A percentile compares a stretch with the other conserved stretches of the same genome.
phyloP scores from a whole-genome alignment of 495 filamentous ascomycete genomes.

The Penicillium maclennaniae region DNA sequence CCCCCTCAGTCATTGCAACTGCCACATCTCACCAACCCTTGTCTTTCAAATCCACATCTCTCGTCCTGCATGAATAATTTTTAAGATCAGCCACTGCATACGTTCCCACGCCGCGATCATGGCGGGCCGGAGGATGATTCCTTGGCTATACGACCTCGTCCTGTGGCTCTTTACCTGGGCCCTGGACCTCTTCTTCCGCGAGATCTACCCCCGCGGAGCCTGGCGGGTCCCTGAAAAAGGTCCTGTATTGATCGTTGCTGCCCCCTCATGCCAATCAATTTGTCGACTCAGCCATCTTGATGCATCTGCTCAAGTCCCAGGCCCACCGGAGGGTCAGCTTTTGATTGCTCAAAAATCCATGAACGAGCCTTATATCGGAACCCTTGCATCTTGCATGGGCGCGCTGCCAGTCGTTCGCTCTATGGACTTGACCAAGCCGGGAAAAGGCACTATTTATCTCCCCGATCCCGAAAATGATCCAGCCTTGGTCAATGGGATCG shows the following conservation, averaged over 20 bases:
- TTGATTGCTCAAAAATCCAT: slow-evolving; percentile 92
- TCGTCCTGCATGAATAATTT: background rate
- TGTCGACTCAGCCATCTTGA: slow-evolving; percentile 88
- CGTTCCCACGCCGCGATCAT: slow-evolving; percentile 17
- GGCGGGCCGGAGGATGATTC: slow-evolving; percentile 43
- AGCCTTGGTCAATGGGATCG: slow-evolving; percentile 71
- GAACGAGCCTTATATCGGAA: slow-evolving; percentile 77
- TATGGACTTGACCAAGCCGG: slow-evolving; percentile 78
- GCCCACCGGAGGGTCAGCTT: slow-evolving; percentile 81
- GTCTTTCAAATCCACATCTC: background rate
- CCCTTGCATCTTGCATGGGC: slow-evolving; percentile 70
- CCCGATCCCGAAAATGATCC: slow-evolving; percentile 82
- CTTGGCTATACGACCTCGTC: slow-evolving; percentile 75
- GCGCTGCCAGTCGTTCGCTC: slow-evolving; percentile 87
- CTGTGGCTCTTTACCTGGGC: slow-evolving; percentile 78
- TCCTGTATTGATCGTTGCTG: slow-evolving; percentile 90
- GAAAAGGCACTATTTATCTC: slow-evolving; percentile 75
- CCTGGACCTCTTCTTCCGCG: slow-evolving; percentile 91
- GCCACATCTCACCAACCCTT: too few relatives aligned
- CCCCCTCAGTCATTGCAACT: background rate
- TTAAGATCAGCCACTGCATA: background rate
- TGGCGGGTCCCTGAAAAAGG: slow-evolving; percentile 85
- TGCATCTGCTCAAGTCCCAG: slow-evolving; percentile 78
- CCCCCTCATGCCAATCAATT: slow-evolving; percentile 97
- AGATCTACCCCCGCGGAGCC: slow-evolving; percentile 87